Percentiles rank a stretch among this genome's conserved stretches.
phyloP scores from a whole-genome alignment of 306 rosid genomes.

The Ceratonia siliqua region DNA sequence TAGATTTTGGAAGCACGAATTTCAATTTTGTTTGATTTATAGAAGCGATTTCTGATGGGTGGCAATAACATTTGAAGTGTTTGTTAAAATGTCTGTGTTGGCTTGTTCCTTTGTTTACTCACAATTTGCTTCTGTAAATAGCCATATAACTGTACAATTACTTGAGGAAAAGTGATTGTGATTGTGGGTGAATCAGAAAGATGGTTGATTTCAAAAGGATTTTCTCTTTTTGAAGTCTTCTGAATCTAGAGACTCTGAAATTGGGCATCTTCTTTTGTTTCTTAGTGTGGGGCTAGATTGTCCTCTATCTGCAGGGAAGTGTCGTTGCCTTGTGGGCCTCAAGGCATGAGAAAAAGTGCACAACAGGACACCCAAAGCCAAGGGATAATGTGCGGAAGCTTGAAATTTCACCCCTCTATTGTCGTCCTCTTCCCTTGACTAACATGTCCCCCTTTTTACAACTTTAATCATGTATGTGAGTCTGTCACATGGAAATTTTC shows the following conservation, averaged over 20 bases:
- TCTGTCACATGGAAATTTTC: too few relatives aligned
- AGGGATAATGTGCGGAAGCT: background rate
- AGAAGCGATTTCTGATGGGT: constrained; percentile 31
- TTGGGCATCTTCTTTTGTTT: constrained; percentile 40
- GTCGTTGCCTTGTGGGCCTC: constrained; percentile 2
- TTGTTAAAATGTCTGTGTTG: background rate
- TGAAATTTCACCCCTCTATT: too few relatives aligned
- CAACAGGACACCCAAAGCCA: background rate
- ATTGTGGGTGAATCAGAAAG: background rate
- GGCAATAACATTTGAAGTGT: constrained; percentile 27
- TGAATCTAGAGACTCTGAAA: constrained; percentile 40
- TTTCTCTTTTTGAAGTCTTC: background rate
- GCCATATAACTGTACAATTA: background rate
- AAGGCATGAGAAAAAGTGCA: background rate
- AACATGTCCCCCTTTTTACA: too few relatives aligned
- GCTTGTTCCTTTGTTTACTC: background rate
- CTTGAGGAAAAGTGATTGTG: background rate
- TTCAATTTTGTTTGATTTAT: constrained; percentile 5
- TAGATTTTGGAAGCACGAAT: constrained; percentile 41
- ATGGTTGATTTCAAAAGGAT: background rate
- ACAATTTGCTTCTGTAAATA: background rate
- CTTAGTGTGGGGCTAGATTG: constrained; percentile 36
- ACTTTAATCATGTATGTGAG: too few relatives aligned
- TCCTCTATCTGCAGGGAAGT: constrained; percentile 4
- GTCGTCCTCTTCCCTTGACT: too few relatives aligned